Evolutionary conservation across 2,329 filamentous ascomycete genomes (phyloP), one percentile per base, ranked within the genome.

Genomic region (Neophaeococcomyces aloes): DNA sequence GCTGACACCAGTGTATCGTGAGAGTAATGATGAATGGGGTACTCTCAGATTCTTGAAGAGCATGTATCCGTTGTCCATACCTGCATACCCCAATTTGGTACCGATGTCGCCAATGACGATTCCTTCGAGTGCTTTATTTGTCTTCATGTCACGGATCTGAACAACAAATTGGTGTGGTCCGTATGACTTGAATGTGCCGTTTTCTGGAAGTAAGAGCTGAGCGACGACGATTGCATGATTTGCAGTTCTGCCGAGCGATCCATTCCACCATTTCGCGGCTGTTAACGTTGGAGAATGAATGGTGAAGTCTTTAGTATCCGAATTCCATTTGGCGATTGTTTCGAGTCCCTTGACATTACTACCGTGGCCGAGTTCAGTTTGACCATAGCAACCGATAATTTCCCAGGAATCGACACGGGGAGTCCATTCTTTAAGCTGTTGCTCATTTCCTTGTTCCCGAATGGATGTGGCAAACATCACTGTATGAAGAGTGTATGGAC

Each of bases 231-330:
- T 70, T 13, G 70, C 65, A 59, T 73, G 68, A 42, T 70, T 72
- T 7, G 69, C 70, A 11, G 67, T 70, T 17, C 68, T 58, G 2
- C 69, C 69, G 58, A 73, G 61, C 1, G 63, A 64, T 1, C 69
- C 70, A 54, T 73, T 72, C 70, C 70, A 73, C 69, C 68, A 73
- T 54, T 74, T 72, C 50, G 65, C 71, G 2, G 70, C 65, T 1
- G 70, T 72, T 7, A 73, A 52, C 14, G 65, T 66, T 14, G 70
- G 70, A 48, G 68, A 71, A 53, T 72, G 68, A 7, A 74, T 58
- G 19, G 68, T 57, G 43, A 74, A 73, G 18, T 69, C 62, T 45
- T 66, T 64, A 3, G 56, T 58, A n/a, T 57, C 50, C 1, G 59
- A 56, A 51, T 71, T 64, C 65, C 66, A 72, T 15, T 58, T 64